These are phyloP conservation scores for Trametes polyzona DNA, from an alignment of 1,284 basidiomycete genomes.

Conservation along the genomic window DNA sequence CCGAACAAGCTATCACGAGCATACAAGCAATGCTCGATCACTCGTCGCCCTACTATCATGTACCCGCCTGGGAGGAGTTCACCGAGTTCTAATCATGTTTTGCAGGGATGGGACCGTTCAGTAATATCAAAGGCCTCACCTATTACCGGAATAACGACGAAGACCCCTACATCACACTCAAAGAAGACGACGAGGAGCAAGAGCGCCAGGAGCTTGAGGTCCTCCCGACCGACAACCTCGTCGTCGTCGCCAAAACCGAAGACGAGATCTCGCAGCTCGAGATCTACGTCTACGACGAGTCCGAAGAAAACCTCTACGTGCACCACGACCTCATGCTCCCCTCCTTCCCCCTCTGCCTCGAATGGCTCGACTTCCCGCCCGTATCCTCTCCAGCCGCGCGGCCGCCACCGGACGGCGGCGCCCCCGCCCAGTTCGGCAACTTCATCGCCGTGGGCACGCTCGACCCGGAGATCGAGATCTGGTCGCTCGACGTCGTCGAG, in stretches of 20 bases:
- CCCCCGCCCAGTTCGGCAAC: conserved; percentile 67
- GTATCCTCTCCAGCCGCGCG: conserved; percentile 50
- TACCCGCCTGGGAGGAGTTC: no score
- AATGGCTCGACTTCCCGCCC: conserved; percentile 97
- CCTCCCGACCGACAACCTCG: conserved; percentile 88
- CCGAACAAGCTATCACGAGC: no score
- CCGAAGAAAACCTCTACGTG: conserved; percentile 91
- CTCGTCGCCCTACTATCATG: no score
- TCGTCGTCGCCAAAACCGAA: conserved; percentile 94
- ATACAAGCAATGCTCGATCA: no score
- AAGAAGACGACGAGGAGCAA: conserved; percentile 84
- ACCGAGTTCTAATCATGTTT: no score
- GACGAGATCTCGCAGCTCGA: conserved; percentile 97
- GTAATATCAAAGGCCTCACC: conserved; percentile 93
- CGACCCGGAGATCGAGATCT: conserved; percentile 98
- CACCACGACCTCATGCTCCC: conserved; percentile 99
- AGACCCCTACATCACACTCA: conserved; percentile 96
- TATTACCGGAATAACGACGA: conserved; percentile 93
- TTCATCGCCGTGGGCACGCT: conserved; percentile 97
- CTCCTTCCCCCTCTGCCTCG: conserved; percentile 96
- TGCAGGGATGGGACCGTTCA: conserved; percentile 86
- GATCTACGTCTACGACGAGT: conserved; percentile 93
- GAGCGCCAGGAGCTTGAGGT: conserved; percentile 94
- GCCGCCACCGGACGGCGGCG: conserved; percentile 37
- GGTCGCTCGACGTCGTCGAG: conserved; percentile 94